A percentile compares a stretch with the other conserved stretches of the same genome.
Conservation (phyloP, 495 filamentous ascomycete genomes). For the Tetracladium setigerum region DNA sequence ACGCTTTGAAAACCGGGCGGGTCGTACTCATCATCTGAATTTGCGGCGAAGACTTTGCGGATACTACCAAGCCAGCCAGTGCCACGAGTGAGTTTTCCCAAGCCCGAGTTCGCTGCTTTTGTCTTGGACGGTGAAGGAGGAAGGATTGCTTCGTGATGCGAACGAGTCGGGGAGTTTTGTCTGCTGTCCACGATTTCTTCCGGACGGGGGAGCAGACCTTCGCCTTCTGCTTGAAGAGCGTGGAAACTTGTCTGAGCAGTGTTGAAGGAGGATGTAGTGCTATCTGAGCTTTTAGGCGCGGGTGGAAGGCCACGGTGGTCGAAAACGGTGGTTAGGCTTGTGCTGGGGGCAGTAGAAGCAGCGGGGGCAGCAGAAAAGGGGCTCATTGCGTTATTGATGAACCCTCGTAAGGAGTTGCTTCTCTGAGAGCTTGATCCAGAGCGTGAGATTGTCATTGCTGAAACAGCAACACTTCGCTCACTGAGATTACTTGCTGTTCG, state of each 20-base stretch:
- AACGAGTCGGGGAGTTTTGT: conserved; percentile 48
- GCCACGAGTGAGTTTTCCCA: background rate
- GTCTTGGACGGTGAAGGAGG: conserved; percentile 26
- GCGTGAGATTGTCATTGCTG: conserved; percentile 5
- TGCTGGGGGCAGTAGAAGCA: conserved; percentile 7
- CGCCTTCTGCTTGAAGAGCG: conserved; percentile 58
- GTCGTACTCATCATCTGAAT: background rate
- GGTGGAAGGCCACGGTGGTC: conserved; percentile 1
- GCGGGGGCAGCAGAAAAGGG: conserved; percentile 8
- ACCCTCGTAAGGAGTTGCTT: conserved; percentile 17
- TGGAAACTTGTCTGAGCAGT: conserved; percentile 58
- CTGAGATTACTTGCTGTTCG: conserved; percentile 52
- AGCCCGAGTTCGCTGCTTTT: conserved; percentile 21
- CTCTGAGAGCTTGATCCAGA: conserved; percentile 17
- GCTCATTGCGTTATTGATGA: conserved; percentile 18
- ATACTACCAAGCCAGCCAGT: conserved; percentile 41
- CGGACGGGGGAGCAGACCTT: conserved; percentile 44
- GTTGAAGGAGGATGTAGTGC: conserved; percentile 51
- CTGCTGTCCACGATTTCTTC: conserved; percentile 21
- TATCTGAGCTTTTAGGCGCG: conserved; percentile 18
- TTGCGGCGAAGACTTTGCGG: conserved; percentile 30
- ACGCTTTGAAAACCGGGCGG: background rate
- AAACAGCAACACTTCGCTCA: conserved; percentile 26
- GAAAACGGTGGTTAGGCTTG: conserved; percentile 7
- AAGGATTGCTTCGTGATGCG: conserved; percentile 25